Conservation (phyloP, 192 early-diverging fungal genomes). For the Glomus cerebriforme region DNA sequence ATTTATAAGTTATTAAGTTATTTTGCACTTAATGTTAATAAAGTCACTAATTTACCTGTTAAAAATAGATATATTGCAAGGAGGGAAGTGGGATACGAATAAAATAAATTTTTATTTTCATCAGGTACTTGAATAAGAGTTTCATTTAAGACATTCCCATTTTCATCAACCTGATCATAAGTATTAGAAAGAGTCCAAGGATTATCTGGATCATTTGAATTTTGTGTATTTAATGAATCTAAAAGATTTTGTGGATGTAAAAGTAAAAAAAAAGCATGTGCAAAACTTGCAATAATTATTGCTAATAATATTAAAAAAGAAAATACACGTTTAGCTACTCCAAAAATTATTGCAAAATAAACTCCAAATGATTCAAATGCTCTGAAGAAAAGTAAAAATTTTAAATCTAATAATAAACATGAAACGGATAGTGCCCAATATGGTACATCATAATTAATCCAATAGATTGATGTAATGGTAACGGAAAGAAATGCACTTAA, state of each 20-base stretch:
- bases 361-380: background rate
- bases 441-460: background rate
- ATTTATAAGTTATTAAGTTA: background rate
- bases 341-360: constrained; percentile 5
- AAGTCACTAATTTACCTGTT: background rate
- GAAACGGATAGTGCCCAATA: background rate
- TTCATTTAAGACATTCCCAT: background rate
- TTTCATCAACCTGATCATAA: background rate
- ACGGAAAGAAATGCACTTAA: background rate
- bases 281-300: constrained; percentile 3
- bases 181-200: background rate
- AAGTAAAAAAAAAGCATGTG: constrained; percentile 11
- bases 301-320: constrained; percentile 12
- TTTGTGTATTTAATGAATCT: background rate
- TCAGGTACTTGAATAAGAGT: background rate
- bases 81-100: background rate
- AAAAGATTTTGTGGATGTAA: background rate
- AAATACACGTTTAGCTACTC: background rate
- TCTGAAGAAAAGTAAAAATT: constrained; percentile 18
- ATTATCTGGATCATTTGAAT: background rate
- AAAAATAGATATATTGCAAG: constrained; percentile 6
- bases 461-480: background rate
- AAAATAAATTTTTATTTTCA: constrained; percentile 7
- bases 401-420: background rate
- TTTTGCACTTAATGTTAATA: background rate